These are phyloP conservation scores for Metschnikowia peoriensis DNA, from an alignment of 805 yeast genomes.

Conservation along the genomic window DNA sequence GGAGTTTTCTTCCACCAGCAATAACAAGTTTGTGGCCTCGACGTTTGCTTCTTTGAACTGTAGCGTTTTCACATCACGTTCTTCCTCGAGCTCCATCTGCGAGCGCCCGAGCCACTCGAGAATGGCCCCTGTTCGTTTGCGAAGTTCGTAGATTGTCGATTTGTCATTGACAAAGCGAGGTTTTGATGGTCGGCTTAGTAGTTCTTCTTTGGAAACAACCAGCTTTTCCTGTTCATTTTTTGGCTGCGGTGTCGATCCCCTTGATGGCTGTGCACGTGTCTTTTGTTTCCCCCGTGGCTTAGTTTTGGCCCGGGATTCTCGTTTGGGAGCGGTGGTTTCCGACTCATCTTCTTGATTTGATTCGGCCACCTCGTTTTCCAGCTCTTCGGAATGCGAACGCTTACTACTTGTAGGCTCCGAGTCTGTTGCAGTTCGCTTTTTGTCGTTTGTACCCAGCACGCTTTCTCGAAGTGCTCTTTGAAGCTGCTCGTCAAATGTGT, in stretches of 20 bases:
- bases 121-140: constrained; percentile 84
- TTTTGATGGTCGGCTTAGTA: constrained; percentile 67
- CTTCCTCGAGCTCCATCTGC: constrained; percentile 77
- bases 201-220: constrained; percentile 37
- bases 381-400: constrained; percentile 14
- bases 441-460: constrained; percentile 42
- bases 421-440: constrained; percentile 16
- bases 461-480: constrained; percentile 56
- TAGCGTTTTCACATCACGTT: constrained; percentile 26
- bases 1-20: constrained; percentile 55
- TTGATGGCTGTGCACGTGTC: constrained; percentile 1
- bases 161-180: constrained; percentile 82
- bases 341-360: constrained; percentile 15
- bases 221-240: not conserved
- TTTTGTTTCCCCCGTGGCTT: constrained; percentile 9
- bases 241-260: constrained; percentile 10
- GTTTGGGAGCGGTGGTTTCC: constrained; percentile 3
- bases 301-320: constrained; percentile 12
- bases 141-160: constrained; percentile 76
- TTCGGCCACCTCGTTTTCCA: constrained; percentile 12
- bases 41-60: constrained; percentile 12
- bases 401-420: constrained; percentile 20
- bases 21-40: constrained; percentile 7
- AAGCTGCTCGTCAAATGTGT: constrained; percentile 39
- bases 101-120: constrained; percentile 88